Base-by-base conservation (phyloP, 129 eudicot genomes). In the Deinandra increscens region DNA sequence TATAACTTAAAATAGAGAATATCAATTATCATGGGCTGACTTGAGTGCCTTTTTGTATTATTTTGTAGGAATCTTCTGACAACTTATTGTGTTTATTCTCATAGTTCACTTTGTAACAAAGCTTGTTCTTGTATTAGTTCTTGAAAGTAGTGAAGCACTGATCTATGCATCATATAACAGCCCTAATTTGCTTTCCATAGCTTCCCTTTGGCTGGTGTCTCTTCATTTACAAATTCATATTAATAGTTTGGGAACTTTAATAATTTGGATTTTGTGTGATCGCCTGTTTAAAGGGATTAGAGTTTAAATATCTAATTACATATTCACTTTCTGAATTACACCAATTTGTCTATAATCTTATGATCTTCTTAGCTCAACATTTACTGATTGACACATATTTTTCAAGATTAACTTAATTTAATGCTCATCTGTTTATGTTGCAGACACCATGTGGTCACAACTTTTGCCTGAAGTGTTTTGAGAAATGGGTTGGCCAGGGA, bases 401-500 rank as follows among this genome's bases (percentile, higher is more conserved):
- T 26, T 1, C 8, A n/a, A 29, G 67, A 56, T 8, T 10, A 23
- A 68, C 41, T 4, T 14, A 13, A 49, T 29, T 73, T 53, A 74
- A 74, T 53, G 66, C n/a, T 41, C 8, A n/a, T 60, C 9, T 62
- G 23, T 58, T 73, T 56, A 15, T 51, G 55, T 84, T 46, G 29
- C 88, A 91, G 97, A 91, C 96, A 14, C 94, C 94, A 0, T 91
- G 97, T 36, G 96, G 97, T 19, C 97, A 91, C 78, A 91, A 91
- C 74, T 91, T 91, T 51, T 88, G 97, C 78, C 60, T 91, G 71
- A 91, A 84, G 71, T 91, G 97, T 71, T 91, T 91, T 61, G 86
- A 86, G 81, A 91, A 86, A 74, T 91, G 97, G 97, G 63, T 85
- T 43, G 86, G 86, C 23, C 94, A 89, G 64, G 96, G 96, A 45